Conservation (phyloP, 1,284 basidiomycete genomes). For the Heterobasidion annosum region DNA sequence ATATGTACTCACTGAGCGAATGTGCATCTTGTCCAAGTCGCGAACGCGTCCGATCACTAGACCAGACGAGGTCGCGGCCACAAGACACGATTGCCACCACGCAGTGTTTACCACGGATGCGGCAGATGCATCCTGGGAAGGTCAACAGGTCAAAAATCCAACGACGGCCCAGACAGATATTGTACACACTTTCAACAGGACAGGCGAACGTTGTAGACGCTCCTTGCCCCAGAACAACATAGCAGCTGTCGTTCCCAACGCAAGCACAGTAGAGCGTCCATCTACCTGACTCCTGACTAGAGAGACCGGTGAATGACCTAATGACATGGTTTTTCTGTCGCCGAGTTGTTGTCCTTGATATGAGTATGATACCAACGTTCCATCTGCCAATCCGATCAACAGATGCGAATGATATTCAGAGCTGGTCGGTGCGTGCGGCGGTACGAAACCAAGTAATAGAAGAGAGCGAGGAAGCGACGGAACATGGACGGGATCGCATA, state of each 20-base stretch:
- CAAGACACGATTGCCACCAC: slow-evolving; percentile 41
- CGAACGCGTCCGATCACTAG: slow-evolving; percentile 58
- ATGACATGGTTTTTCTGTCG: slow-evolving; percentile 48
- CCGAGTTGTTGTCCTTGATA: slow-evolving; percentile 18
- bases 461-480: slow-evolving; percentile 63
- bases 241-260: slow-evolving; percentile 53
- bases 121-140: slow-evolving; percentile 48
- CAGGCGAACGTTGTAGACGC: slow-evolving; percentile 58
- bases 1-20: slow-evolving; percentile 56
- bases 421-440: slow-evolving; percentile 20
- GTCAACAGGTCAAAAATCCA: not conserved
- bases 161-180: not conserved
- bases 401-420: slow-evolving; percentile 43
- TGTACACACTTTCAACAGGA: slow-evolving; percentile 58
- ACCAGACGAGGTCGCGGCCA: slow-evolving; percentile 46
- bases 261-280: slow-evolving; percentile 48
- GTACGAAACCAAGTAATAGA: slow-evolving; percentile 58
- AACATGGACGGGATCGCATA: slow-evolving; percentile 36
- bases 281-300: slow-evolving; percentile 44
- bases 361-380: slow-evolving; percentile 58
- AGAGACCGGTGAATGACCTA: slow-evolving; percentile 65
- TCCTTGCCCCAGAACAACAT: slow-evolving; percentile 63
- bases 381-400: slow-evolving; percentile 75
- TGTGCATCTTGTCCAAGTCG: slow-evolving; percentile 76
- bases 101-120: slow-evolving; percentile 41